Conservation (phyloP, 1,139 yeast genomes). For the Geotrichum fermentans region DNA sequence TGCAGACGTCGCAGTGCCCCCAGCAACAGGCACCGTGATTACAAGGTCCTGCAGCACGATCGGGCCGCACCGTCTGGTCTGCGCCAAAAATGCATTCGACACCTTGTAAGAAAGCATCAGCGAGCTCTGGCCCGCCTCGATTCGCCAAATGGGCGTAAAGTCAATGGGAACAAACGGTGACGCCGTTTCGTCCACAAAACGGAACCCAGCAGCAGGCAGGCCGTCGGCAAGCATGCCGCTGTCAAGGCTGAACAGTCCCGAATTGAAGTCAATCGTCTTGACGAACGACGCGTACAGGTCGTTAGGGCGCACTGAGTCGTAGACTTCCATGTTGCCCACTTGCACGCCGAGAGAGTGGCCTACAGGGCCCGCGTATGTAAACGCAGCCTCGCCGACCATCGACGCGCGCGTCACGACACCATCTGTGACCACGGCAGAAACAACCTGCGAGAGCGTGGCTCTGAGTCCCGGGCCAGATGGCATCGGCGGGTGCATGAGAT, state of each 20-base stretch:
- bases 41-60: slow-evolving; percentile 52
- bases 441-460: slow-evolving; percentile 72
- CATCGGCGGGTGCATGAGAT: slow-evolving; percentile 55
- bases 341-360: slow-evolving; percentile 15
- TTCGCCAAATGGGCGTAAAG: slow-evolving; percentile 81
- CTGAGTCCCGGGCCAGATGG: slow-evolving; percentile 56
- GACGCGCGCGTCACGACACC: slow-evolving; percentile 56
- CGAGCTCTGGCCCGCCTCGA: slow-evolving; percentile 77
- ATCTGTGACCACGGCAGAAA: slow-evolving; percentile 66
- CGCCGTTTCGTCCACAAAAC: slow-evolving; percentile 45
- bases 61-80: slow-evolving; percentile 31
- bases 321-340: slow-evolving; percentile 19
- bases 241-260: slow-evolving; percentile 24
- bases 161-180: slow-evolving; percentile 55
- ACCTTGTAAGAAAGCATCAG: slow-evolving; percentile 68
- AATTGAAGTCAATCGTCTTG: slow-evolving; percentile 19
- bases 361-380: slow-evolving; percentile 47
- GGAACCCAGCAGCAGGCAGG: slow-evolving; percentile 40
- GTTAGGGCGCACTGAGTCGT: slow-evolving; percentile 26
- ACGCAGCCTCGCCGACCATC: slow-evolving; percentile 73
- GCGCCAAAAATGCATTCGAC: slow-evolving; percentile 46
- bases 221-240: slow-evolving; percentile 2
- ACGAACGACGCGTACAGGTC: slow-evolving; percentile 21
- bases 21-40: slow-evolving; percentile 52
- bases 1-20: slow-evolving; percentile 58